These are phyloP conservation scores for Dalbergia cochinchinensis DNA, from an alignment of 306 rosid genomes.

Conservation along the genomic window DNA sequence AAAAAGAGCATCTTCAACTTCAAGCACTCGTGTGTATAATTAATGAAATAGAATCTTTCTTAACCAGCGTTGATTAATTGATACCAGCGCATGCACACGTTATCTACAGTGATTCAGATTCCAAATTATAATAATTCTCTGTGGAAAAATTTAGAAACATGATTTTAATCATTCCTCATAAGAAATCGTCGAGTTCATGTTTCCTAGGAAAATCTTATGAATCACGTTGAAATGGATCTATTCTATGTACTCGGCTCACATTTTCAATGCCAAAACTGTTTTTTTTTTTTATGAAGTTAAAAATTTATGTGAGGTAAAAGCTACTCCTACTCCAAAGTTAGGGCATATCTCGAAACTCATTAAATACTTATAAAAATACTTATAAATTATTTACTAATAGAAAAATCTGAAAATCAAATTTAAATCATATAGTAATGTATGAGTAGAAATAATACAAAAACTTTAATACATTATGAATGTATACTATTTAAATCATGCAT, in stretches of 20 bases:
- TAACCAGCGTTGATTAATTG: background rate
- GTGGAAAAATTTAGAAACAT: background rate
- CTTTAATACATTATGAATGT: too few relatives aligned
- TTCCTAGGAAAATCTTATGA: background rate
- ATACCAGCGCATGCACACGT: background rate
- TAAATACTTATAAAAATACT: too few relatives aligned
- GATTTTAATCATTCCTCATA: background rate
- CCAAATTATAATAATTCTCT: background rate
- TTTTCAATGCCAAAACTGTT: too few relatives aligned
- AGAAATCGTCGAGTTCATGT: background rate
- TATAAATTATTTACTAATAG: too few relatives aligned
- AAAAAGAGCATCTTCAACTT: background rate
- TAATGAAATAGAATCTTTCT: background rate
- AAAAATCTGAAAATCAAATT: too few relatives aligned
- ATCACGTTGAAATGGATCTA: background rate
- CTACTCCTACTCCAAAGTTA: too few relatives aligned
- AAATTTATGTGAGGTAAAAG: too few relatives aligned
- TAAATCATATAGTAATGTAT: too few relatives aligned
- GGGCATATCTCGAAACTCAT: too few relatives aligned
- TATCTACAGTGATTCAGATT: slow-evolving; percentile 1
- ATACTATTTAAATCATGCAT: too few relatives aligned
- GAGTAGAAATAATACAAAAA: too few relatives aligned
- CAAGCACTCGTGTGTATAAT: background rate
- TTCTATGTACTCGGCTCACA: background rate
- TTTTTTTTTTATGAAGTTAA: too few relatives aligned